Conservation (phyloP, 1,284 basidiomycete species). For the Phenoliferia sp. region DNA sequence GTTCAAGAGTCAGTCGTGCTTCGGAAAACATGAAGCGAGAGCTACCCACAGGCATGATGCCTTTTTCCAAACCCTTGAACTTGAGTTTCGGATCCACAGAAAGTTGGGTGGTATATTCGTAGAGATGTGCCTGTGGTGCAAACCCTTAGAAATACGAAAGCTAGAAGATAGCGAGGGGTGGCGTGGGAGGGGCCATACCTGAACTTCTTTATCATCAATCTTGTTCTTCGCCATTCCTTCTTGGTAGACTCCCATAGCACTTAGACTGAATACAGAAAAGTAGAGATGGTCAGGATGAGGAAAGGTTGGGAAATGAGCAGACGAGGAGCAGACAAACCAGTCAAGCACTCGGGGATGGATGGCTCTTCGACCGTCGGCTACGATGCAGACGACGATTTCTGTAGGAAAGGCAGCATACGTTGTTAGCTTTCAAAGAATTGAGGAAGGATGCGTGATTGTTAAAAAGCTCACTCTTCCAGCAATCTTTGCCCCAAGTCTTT, state of each 20-base stretch:
- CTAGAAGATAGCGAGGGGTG: too few species aligned
- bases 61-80: constrained; percentile 92
- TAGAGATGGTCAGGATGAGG: not conserved
- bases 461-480: constrained; percentile 78
- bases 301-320: not conserved
- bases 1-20: not conserved
- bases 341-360: constrained; percentile 91
- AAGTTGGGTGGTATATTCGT: constrained; percentile 92
- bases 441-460: constrained; percentile 40
- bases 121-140: constrained; percentile 68
- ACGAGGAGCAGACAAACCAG: constrained; percentile 51
- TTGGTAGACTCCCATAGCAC: constrained; percentile 56
- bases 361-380: constrained; percentile 88
- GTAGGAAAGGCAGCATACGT: not conserved
- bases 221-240: constrained; percentile 79
- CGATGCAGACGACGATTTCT: constrained; percentile 89
- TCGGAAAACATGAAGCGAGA: constrained; percentile 64
- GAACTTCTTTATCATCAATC: constrained; percentile 80
- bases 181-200: constrained; percentile 39
- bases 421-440: not conserved
- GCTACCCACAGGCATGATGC: constrained; percentile 70
- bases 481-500: constrained; percentile 89
- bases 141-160: too few species aligned
- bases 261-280: constrained; percentile 49
- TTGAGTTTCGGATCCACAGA: constrained; percentile 80